Base-by-base conservation (phyloP, 2,329 filamentous ascomycete species). In the Aspergillus spinulosporus region DNA sequence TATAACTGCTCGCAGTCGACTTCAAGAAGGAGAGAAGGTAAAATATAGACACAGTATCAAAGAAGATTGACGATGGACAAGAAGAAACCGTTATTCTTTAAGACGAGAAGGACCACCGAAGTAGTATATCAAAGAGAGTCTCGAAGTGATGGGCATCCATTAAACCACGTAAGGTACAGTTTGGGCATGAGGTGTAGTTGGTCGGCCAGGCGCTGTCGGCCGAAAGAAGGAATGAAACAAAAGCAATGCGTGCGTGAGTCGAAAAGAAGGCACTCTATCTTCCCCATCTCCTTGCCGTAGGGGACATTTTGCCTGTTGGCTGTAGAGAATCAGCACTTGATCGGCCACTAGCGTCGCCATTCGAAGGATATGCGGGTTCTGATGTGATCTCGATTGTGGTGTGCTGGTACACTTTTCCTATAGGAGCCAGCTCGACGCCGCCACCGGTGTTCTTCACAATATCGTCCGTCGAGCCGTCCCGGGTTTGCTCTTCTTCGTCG, bases 381-480 rank as follows among this genome's bases (percentile, higher is more conserved):
- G 62, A 65, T 1, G 72, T 75, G 52, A 76, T 72, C 54, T 76
- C 73, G 49, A 78, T 76, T 3, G 74, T 78, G 1, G 74, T 77
- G 51, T 78, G 64, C 57, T 76, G 73, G 55, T 76, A 75, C 52
- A 78, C 75, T 52, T 74, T 74, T 11, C 72, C 73, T 34, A 76
- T 65, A 2, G 67, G 64, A 0, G 56, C 50, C 61, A 72, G 59
- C 54, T 74, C 74, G 4, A 70, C 55, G n/a, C 58, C 64, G 2
- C 58, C 34, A 12, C 39, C 39, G 5, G 39, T 31, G 32, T 60
- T 54, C n/a, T 66, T 66, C 3, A 74, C 73, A 54, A 81, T 76
- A 15, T 74, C 75, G 15, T 78, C 77, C 4, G 75, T 76, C 11
- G 76, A 80, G 15, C 77, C 76, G 54, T 79, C 74, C 6, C 68